Evolutionary conservation across 257 asterid genomes (phyloP).

Genomic region (Plantago elongata): DNA sequence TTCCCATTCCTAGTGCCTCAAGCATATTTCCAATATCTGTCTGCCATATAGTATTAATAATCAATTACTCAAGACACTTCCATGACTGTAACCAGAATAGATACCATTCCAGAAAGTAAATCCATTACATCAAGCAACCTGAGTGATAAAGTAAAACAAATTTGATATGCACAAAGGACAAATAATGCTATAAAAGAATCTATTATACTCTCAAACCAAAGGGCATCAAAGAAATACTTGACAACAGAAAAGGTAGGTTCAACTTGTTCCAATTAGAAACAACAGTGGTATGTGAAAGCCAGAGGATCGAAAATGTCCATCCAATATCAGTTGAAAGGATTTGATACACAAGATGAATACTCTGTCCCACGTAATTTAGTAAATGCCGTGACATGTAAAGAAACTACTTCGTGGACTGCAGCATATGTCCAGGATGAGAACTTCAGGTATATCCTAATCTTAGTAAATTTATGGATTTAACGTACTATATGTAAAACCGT

Average conservation of each 20-base stretch:
- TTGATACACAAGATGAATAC: not conserved
- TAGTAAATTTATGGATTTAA: too few species aligned
- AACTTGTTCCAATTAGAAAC: slow-evolving; percentile 4
- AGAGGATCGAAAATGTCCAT: not conserved
- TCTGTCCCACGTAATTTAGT: not conserved
- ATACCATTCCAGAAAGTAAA: slow-evolving; percentile 1
- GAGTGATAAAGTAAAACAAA: slow-evolving; percentile 9
- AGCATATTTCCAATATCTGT: slow-evolving; percentile 45
- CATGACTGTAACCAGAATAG: slow-evolving; percentile 9
- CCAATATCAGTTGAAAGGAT: not conserved
- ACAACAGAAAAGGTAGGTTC: not conserved
- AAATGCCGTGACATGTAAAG: slow-evolving; percentile 3
- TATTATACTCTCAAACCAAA: not conserved
- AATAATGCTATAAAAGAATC: not conserved
- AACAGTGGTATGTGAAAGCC: not conserved
- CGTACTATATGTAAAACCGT: too few species aligned
- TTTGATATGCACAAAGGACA: not conserved
- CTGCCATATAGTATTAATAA: slow-evolving; percentile 27
- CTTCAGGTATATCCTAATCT: too few species aligned
- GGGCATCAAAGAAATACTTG: slow-evolving; percentile 4
- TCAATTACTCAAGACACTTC: slow-evolving; percentile 20
- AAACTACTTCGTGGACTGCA: not conserved
- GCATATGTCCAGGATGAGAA: not conserved
- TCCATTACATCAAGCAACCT: slow-evolving; percentile 8
- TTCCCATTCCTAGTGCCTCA: slow-evolving; percentile 60